Conservation (phyloP, 768 basidiomycete species). For the Phanerochaete carnosa region DNA sequence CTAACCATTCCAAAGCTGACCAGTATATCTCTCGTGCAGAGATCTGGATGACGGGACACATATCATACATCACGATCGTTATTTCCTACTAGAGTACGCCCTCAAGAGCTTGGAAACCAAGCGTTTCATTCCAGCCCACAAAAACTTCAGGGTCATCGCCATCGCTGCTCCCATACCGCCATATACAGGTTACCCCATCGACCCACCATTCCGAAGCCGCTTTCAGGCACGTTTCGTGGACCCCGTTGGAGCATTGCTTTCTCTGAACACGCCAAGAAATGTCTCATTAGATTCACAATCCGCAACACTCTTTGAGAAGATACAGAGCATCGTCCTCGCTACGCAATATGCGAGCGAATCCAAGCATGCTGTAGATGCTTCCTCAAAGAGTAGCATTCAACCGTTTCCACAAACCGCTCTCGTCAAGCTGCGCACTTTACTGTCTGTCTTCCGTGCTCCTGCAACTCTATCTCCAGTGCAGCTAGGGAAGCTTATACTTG, state of each 20-base stretch:
- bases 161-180: constrained; percentile 70
- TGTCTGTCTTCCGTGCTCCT: constrained; percentile 50
- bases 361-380: constrained; percentile 46
- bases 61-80: constrained; percentile 62
- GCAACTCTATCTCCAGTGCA: constrained; percentile 45
- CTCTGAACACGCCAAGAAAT: constrained; percentile 26
- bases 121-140: constrained; percentile 61
- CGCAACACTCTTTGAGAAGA: constrained; percentile 35
- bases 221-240: constrained; percentile 70
- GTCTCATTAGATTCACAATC: constrained; percentile 12
- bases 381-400: constrained; percentile 51
- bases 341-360: constrained; percentile 64
- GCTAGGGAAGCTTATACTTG: constrained; percentile 51
- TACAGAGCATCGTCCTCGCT: constrained; percentile 56
- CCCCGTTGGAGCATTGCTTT: constrained; percentile 49
- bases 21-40: constrained; percentile 28
- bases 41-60: constrained; percentile 70
- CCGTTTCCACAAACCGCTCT: constrained; percentile 67
- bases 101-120: constrained; percentile 24
- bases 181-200: constrained; percentile 60
- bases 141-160: constrained; percentile 65
- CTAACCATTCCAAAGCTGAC: neutral
- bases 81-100: constrained; percentile 41
- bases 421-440: constrained; percentile 43
- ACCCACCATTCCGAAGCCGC: constrained; percentile 66